phyloP scores from a whole-genome alignment of 768 basidiomycete species.

The Pisolithus orientalis region DNA sequence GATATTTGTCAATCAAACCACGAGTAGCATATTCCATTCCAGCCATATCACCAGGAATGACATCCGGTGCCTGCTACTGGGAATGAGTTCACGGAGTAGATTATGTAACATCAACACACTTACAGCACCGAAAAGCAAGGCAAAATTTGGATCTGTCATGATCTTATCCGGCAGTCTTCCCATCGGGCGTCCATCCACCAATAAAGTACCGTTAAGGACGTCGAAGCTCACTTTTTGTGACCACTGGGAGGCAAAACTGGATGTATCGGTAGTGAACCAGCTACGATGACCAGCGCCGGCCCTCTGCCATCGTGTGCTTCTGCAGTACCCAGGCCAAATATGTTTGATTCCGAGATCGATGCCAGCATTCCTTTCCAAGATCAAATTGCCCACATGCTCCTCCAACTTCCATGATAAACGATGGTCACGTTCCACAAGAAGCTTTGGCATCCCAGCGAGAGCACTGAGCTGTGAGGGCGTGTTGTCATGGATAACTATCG shows the following conservation, averaged over 20 bases:
- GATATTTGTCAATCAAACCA: slow-evolving; percentile 4
- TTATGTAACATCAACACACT: not conserved
- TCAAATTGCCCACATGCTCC: not conserved
- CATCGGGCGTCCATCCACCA: slow-evolving; percentile 23
- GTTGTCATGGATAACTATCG: not conserved
- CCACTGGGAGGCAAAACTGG: not conserved
- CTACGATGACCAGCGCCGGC: too few species aligned
- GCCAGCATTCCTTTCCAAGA: not conserved
- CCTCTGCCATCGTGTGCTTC: too few species aligned
- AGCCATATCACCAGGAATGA: slow-evolving; percentile 18
- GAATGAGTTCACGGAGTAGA: not conserved
- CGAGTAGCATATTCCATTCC: slow-evolving; percentile 23
- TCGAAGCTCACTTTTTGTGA: slow-evolving; percentile 20
- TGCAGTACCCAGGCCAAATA: not conserved
- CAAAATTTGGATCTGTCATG: slow-evolving; percentile 14
- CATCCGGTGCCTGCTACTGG: slow-evolving; percentile 13
- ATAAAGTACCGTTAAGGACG: slow-evolving; percentile 19
- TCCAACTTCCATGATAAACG: not conserved
- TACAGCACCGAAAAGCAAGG: slow-evolving; percentile 17
- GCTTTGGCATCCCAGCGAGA: not conserved
- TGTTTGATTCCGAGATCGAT: not conserved
- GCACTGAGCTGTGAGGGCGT: not conserved
- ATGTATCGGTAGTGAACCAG: slow-evolving; percentile 5
- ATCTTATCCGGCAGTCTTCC: slow-evolving; percentile 17
- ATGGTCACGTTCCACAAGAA: not conserved